Evolutionary conservation across 2,329 filamentous ascomycete genomes (phyloP).

Genomic region (Ophiostoma ips): DNA sequence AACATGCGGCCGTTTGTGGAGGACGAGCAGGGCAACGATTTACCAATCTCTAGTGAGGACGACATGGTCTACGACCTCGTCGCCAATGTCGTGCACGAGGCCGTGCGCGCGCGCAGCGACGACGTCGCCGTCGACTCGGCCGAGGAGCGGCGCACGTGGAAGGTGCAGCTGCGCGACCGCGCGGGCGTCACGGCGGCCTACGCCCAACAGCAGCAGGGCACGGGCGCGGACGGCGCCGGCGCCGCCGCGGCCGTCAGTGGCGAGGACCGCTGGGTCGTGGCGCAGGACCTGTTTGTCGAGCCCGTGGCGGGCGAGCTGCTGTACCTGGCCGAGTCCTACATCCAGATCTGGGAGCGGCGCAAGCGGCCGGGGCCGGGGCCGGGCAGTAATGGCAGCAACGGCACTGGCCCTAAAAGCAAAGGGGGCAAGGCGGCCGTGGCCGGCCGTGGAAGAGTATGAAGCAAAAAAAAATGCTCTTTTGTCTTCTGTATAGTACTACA

Average conservation of each 20-base stretch:
- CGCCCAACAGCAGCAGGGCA: no score
- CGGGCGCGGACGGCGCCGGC: not conserved
- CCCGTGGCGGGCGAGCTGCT: slow-evolving; percentile 77
- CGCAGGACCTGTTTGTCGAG: slow-evolving; percentile 89
- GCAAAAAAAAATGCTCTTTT: no score
- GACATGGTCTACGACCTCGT: slow-evolving; percentile 95
- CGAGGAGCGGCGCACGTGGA: slow-evolving; percentile 83
- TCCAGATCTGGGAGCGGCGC: slow-evolving; percentile 91
- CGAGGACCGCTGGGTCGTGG: slow-evolving; percentile 64
- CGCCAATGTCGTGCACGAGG: slow-evolving; percentile 85
- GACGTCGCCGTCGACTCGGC: slow-evolving; percentile 73
- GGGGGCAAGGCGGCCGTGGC: no score
- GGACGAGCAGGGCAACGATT: slow-evolving; percentile 43
- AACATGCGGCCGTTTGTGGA: slow-evolving; percentile 88
- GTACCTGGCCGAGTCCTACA: slow-evolving; percentile 84
- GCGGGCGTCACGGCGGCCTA: slow-evolving; percentile 37
- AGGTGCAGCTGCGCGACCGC: slow-evolving; percentile 75
- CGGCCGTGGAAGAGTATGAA: no score
- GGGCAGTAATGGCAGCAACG: slow-evolving; percentile 17
- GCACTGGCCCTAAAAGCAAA: not conserved
- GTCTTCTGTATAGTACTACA: not conserved
- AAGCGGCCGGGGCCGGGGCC: not conserved
- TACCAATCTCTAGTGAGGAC: slow-evolving; percentile 31
- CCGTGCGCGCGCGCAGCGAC: slow-evolving; percentile 53
- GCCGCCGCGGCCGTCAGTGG: not conserved